Base-by-base conservation (phyloP, 192 early-diverging fungal genomes). In the Coemansia guatemalensis region DNA sequence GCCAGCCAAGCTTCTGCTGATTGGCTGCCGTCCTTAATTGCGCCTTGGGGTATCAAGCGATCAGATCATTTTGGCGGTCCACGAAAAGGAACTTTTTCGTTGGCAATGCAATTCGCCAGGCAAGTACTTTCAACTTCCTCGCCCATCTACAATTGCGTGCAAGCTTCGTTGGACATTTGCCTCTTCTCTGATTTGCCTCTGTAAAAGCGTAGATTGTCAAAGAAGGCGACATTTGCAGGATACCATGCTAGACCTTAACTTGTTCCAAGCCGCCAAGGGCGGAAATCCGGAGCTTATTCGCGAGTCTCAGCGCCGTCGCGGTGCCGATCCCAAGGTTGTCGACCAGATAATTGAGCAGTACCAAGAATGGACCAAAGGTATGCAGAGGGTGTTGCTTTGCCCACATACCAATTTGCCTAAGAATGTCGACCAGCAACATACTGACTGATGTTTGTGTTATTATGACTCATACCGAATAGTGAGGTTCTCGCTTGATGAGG, bases 321-420 rank as follows among this genome's bases (percentile, higher is more conserved):
- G 93, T 33, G 93, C 85, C 62, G 73, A 85, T 33, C 90, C 91
- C 27, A 89, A 94, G 71, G 58, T 90, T 20, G 93, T 99, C 25
- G 97, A 99, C 73, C 86, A 96, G 65, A 87, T 98, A 64, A 93
- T 97, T 69, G 86, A 81, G 30, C 74, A 93, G 51, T 96, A 98
- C 75, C 84, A 93, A 58, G 87, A 91, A 65, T 98, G 97, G 95
- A 87, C 85, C 30, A 87, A 81, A 25, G 89, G 93, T 95, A 84
- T 24, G 33, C 55, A 49, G 29, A 44, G 26, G 6, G 60, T 33
- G 49, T 48, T 22, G 20, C 52, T 27, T 32, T 52, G 33, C 18
- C 53, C 5, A 41, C 20, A 21, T 29, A 30, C 20, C 17, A 41
- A 27, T 18, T 25, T n/a, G 41, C 9, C 26, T 27, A 21, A 21